Evolutionary conservation across 139 green algal genomes (phyloP), one percentile per base, ranked within the genome.

Genomic region (Pleodorina starrii): DNA sequence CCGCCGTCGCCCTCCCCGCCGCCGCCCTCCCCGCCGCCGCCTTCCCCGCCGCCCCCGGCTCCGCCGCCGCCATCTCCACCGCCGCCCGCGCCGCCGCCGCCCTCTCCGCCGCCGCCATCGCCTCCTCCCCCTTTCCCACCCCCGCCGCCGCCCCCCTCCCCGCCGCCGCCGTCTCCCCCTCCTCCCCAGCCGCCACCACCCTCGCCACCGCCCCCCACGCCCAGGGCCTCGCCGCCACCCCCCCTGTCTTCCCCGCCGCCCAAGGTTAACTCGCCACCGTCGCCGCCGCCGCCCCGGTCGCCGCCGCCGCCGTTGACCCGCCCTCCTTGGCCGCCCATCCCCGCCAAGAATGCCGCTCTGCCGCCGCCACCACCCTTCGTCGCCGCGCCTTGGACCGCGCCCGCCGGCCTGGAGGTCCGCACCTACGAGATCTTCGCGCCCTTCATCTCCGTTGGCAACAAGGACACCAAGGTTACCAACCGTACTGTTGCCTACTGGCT

Each of bases 341-440:
- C 57, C 27, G 79, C 57, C 42, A 75, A 74, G 40, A 86, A 86
- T 27, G 79, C 77, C 29, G 77, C 77, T 35, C 51, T 86, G 10
- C 81, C 81, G 6, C 81, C 81, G 7, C 42, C 81, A 0, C 81
- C 81, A 2, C 63, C 81, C 7, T 51, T 21, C 60, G 32, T 27
- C 43, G 77, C 77, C 59, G 11, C 7, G 27, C 48, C 29, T 29
- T 87, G 81, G 81, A 36, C n/a, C 29, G 19, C 38, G 6, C 59
- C 60, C 16, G 14, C 81, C 5, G n/a, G 29, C 59, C 7, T 36
- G 3, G n/a, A 59, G 27, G 44, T 88, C 19, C 82, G 82, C 44
- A 88, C 82, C 32, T 88, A 80, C 44, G 82, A 88, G 82, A 42
- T 88, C 32, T 79, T 69, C 1, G 82, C 82, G 11, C 82, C 82